A percentile compares a stretch with the other conserved stretches of the same genome.
Evolutionary conservation across 1,284 basidiomycete genomes (phyloP).

Genomic region (Hymenochaete sp.): DNA sequence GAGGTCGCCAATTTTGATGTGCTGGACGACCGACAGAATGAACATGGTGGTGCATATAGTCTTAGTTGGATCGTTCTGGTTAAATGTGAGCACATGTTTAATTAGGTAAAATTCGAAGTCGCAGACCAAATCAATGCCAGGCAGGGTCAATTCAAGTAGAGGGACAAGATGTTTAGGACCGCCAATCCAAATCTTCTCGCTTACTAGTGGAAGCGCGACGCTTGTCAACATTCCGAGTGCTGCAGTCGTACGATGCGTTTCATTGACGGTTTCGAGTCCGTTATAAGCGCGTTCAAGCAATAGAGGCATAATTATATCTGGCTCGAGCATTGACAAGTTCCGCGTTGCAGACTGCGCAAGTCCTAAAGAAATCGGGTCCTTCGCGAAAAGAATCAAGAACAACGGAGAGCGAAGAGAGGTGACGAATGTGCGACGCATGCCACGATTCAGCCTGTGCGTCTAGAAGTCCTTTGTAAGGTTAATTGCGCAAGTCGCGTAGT

Average conservation of each 20-base stretch:
- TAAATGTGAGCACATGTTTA: conserved; percentile 36
- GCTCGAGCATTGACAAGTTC: conserved; percentile 74
- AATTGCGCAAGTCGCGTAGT: not conserved
- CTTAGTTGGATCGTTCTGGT: conserved; percentile 86
- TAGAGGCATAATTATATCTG: conserved; percentile 84
- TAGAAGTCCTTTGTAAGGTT: conserved; percentile 4
- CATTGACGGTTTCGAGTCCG: conserved; percentile 88
- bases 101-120: conserved; percentile 60
- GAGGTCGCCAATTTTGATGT: conserved; percentile 78
- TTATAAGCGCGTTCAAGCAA: conserved; percentile 87
- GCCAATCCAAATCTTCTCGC: conserved; percentile 70
- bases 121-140: conserved; percentile 80
- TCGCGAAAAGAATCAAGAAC: conserved; percentile 92
- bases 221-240: conserved; percentile 84
- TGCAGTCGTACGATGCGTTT: conserved; percentile 89
- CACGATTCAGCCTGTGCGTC: conserved; percentile 72
- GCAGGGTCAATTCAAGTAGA: conserved; percentile 83
- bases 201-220: conserved; percentile 72
- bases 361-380: conserved; percentile 62
- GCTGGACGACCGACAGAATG: conserved; percentile 69
- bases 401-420: conserved; percentile 79
- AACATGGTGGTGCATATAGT: conserved; percentile 78
- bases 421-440: conserved; percentile 81
- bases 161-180: conserved; percentile 88
- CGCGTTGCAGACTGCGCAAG: conserved; percentile 68